phyloP scores from a whole-genome alignment of 495 filamentous ascomycete species.

The Aspergillus ellipticus region DNA sequence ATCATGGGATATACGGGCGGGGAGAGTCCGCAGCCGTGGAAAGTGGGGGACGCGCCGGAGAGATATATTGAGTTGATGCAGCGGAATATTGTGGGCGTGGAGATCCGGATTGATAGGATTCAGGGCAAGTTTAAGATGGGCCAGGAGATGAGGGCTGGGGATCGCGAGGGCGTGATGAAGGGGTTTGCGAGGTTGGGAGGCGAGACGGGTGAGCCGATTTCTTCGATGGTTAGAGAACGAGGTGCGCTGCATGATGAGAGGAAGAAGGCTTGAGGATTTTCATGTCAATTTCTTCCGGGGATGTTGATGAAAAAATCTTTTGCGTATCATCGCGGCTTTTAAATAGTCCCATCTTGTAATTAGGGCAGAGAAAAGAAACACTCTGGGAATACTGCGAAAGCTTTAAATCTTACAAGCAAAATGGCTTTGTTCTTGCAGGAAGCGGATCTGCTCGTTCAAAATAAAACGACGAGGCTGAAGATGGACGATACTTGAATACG shows the following conservation, averaged over 20 bases:
- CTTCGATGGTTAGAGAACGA: slow-evolving; percentile 42
- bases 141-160: slow-evolving; percentile 44
- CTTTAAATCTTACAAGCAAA: too few relatives aligned
- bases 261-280: too few relatives aligned
- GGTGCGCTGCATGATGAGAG: slow-evolving; percentile 15
- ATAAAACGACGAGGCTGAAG: too few relatives aligned
- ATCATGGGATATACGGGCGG: slow-evolving; percentile 43
- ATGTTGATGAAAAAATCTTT: too few relatives aligned
- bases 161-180: slow-evolving; percentile 43
- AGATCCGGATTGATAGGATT: slow-evolving; percentile 42
- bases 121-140: slow-evolving; percentile 57
- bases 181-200: slow-evolving; percentile 19
- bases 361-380: too few relatives aligned
- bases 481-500: too few relatives aligned
- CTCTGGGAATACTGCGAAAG: too few relatives aligned
- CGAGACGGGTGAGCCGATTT: slow-evolving; percentile 29
- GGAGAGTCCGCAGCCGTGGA: slow-evolving; percentile 34
- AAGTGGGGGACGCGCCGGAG: slow-evolving; percentile 45
- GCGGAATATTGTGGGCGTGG: slow-evolving; percentile 51
- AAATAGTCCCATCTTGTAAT: too few relatives aligned
- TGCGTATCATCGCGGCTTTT: too few relatives aligned
- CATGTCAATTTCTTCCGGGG: too few relatives aligned
- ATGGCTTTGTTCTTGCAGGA: too few relatives aligned
- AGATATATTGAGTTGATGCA: slow-evolving; percentile 44
- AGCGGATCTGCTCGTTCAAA: too few relatives aligned